Evolutionary conservation across 1,139 yeast genomes (phyloP).

Genomic region (Kluyveromyces sp.): DNA sequence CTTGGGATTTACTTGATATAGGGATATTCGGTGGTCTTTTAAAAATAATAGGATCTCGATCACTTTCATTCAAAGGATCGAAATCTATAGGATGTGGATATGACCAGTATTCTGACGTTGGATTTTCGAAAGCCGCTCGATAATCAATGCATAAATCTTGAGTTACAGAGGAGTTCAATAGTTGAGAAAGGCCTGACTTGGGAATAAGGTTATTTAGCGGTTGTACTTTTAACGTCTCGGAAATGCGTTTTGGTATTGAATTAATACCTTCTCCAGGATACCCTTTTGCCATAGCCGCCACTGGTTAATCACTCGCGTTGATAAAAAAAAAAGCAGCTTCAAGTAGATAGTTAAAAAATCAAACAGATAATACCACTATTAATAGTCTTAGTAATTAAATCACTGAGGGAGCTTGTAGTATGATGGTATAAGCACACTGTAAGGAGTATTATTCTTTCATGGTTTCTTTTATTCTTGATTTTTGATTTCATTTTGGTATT

Average conservation of each 20-base stretch:
- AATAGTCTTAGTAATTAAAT: too few species aligned
- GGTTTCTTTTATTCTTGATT: too few species aligned
- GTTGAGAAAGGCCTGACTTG: constrained; percentile 18
- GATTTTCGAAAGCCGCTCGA: constrained; percentile 9
- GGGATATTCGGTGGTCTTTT: constrained; percentile 14
- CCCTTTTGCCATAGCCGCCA: constrained; percentile 24
- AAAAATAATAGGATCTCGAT: constrained; percentile 9
- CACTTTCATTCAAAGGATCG: constrained; percentile 7
- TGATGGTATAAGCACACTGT: too few species aligned
- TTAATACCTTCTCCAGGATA: constrained; percentile 25
- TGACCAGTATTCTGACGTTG: constrained; percentile 3
- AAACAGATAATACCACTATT: too few species aligned
- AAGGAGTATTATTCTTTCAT: too few species aligned
- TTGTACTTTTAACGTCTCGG: constrained; percentile 21
- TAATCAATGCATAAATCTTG: constrained; percentile 7
- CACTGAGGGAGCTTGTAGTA: too few species aligned
- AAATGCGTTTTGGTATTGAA: constrained; percentile 21
- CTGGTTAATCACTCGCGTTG: not conserved
- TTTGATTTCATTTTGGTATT: too few species aligned
- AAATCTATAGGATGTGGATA: constrained; percentile 7
- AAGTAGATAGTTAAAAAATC: too few species aligned
- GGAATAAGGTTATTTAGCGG: constrained; percentile 27
- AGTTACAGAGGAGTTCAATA: constrained; percentile 12
- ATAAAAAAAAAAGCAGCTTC: too few species aligned
- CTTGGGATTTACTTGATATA: not conserved